Percentiles rank a stretch among this genome's conserved stretches.
These are phyloP conservation scores for Fusarium setosum DNA, from an alignment of 2,329 filamentous ascomycete genomes.

Conservation along the genomic window DNA sequence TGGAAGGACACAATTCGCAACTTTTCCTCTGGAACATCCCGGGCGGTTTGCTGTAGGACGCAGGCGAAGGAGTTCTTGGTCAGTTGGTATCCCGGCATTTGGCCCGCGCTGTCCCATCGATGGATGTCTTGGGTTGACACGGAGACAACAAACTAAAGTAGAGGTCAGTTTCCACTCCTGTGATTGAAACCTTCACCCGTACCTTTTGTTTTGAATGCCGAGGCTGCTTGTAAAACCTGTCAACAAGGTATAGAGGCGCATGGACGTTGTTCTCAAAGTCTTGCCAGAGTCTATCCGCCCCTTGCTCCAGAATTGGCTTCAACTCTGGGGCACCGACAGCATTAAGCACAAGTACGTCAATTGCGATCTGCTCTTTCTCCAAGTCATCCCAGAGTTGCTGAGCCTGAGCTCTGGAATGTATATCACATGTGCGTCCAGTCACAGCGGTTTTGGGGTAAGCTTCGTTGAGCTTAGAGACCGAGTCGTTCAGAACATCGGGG, in stretches of 20 bases:
- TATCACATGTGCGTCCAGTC: neutral
- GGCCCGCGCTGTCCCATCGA: conserved; percentile 31
- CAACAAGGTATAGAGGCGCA: conserved; percentile 23
- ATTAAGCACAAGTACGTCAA: conserved; percentile 32
- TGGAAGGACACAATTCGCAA: conserved; percentile 56
- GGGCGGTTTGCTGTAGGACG: conserved; percentile 50
- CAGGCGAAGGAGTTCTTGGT: conserved; percentile 52
- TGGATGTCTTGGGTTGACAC: conserved; percentile 42
- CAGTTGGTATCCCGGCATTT: conserved; percentile 47
- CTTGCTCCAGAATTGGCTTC: conserved; percentile 30
- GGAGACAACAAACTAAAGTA: conserved; percentile 15
- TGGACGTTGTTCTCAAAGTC: conserved; percentile 38
- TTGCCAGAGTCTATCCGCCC: conserved; percentile 33
- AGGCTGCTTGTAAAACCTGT: conserved; percentile 35
- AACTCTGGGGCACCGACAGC: conserved; percentile 19
- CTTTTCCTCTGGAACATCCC: conserved; percentile 42
- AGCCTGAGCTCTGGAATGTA: conserved; percentile 2
- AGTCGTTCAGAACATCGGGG: conserved; percentile 3
- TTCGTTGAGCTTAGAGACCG: conserved; percentile 16
- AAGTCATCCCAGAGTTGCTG: conserved; percentile 22
- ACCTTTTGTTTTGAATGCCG: conserved; percentile 23
- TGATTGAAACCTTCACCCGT: fast-evolving
- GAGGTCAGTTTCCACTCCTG: neutral
- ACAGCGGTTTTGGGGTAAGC: conserved; percentile 15
- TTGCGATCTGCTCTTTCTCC: neutral